Percentiles rank a stretch among this genome's conserved stretches.
These are phyloP conservation scores for Russula brevipes DNA, from an alignment of 768 basidiomycete species.

Conservation along the genomic window DNA sequence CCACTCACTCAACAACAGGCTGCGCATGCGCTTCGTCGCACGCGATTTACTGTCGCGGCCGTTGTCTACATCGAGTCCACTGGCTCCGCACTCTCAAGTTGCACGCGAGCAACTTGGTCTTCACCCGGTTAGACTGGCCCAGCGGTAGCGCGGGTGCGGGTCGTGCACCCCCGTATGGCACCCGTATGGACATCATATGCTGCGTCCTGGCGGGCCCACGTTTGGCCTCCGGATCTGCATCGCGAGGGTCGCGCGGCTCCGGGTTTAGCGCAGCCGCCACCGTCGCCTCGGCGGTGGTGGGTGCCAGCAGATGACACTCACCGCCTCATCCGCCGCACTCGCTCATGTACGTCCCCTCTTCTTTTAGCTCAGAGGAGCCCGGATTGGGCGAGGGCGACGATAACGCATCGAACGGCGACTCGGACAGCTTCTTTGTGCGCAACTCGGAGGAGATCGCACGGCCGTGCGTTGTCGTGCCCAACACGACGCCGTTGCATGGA, in stretches of 20 bases:
- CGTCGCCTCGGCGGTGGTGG: not conserved
- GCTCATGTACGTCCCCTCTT: slow-evolving; percentile 15
- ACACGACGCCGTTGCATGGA: not conserved
- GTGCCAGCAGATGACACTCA: not conserved
- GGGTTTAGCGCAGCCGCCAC: not conserved
- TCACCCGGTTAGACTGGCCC: not conserved
- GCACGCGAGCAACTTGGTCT: too few species aligned
- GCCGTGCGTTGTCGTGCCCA: not conserved
- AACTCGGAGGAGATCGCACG: slow-evolving; percentile 20
- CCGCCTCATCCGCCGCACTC: slow-evolving; percentile 14
- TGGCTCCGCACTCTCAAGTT: too few species aligned
- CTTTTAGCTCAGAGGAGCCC: slow-evolving; percentile 18
- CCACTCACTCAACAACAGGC: too few species aligned
- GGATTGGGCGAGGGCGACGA: not conserved
- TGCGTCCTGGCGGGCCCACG: not conserved
- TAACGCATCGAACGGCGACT: slow-evolving; percentile 17
- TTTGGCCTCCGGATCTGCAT: too few species aligned
- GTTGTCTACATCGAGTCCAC: too few species aligned
- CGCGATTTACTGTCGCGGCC: too few species aligned
- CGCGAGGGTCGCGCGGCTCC: not conserved
- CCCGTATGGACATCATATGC: not conserved
- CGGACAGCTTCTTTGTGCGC: slow-evolving; percentile 25
- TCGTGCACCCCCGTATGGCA: not conserved
- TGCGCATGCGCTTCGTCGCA: too few species aligned
- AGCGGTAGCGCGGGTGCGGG: slow-evolving; percentile 18